Evolutionary conservation across 192 early-diverging fungal genomes (phyloP).

Genomic region (Coemansia guatemalensis): DNA sequence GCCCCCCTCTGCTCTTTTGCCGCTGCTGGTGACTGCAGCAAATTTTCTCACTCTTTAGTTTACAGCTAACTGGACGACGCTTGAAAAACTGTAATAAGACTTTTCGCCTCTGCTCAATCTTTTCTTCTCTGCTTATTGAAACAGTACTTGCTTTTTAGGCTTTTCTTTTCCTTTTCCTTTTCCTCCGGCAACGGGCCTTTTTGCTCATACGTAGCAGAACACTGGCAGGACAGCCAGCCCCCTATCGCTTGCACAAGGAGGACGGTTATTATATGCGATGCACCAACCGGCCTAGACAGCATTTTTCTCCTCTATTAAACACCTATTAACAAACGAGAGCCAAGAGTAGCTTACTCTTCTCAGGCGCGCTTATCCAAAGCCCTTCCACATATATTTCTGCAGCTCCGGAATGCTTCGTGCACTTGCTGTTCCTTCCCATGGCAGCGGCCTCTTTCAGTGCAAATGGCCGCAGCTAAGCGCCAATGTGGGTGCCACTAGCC

Average conservation of each 20-base stretch:
- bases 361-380: neutral
- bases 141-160: neutral
- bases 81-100: neutral
- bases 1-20: neutral
- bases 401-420: conserved; percentile 5
- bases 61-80: neutral
- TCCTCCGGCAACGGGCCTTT: conserved; percentile 7
- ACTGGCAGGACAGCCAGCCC: conserved; percentile 5
- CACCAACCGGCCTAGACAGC: conserved; percentile 30
- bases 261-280: conserved; percentile 22
- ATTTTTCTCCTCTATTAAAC: conserved; percentile 6
- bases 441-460: conserved; percentile 3
- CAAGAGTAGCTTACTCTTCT: neutral
- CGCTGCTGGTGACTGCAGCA: conserved; percentile 1
- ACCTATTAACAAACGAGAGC: neutral
- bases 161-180: conserved; percentile 2
- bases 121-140: neutral
- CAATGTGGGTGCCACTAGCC: conserved; percentile 10
- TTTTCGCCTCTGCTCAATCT: neutral
- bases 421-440: conserved; percentile 8
- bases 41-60: neutral
- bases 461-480: conserved; percentile 8
- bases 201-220: conserved; percentile 1
- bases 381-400: neutral
- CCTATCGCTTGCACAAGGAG: neutral